A percentile compares a stretch with the other conserved stretches of the same genome.
Evolutionary conservation across 352 stramenopile genomes (phyloP).

Genomic region (Aphanomyces stellatus): DNA sequence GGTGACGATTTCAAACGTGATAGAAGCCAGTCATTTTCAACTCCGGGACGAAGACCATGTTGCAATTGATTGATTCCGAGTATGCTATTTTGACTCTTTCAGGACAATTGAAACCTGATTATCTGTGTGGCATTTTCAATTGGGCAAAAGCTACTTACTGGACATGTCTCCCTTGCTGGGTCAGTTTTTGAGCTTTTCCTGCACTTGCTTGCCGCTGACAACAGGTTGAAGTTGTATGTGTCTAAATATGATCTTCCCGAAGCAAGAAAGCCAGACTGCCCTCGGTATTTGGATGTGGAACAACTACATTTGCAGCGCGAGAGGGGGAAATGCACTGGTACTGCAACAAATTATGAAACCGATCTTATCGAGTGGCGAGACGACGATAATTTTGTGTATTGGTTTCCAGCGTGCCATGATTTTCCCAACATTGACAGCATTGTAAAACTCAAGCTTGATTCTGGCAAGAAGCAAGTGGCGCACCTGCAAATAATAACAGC

Average conservation of each 20-base stretch:
- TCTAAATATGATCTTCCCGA: constrained; percentile 17
- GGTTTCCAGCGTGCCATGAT: constrained; percentile 24
- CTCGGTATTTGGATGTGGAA: not conserved
- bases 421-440: constrained; percentile 25
- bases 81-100: not conserved
- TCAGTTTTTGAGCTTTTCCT: not conserved
- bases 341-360: constrained; percentile 12
- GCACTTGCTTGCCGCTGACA: constrained; percentile 5
- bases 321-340: not conserved
- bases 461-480: constrained; percentile 12
- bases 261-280: not conserved
- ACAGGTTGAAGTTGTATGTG: constrained; percentile 19
- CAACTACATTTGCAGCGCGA: not conserved
- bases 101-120: not conserved
- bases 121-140: not conserved
- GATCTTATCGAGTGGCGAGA: constrained; percentile 18
- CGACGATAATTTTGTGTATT: constrained; percentile 21
- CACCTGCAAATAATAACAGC: constrained; percentile 23
- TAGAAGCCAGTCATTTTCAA: too few relatives aligned
- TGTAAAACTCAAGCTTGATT: constrained; percentile 17
- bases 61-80: not conserved
- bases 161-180: not conserved
- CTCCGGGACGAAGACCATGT: too few relatives aligned
- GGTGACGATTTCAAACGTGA: too few relatives aligned
- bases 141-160: not conserved